Base-by-base conservation (phyloP, 192 early-diverging fungal genomes). In the Haplosporangium gracile region DNA sequence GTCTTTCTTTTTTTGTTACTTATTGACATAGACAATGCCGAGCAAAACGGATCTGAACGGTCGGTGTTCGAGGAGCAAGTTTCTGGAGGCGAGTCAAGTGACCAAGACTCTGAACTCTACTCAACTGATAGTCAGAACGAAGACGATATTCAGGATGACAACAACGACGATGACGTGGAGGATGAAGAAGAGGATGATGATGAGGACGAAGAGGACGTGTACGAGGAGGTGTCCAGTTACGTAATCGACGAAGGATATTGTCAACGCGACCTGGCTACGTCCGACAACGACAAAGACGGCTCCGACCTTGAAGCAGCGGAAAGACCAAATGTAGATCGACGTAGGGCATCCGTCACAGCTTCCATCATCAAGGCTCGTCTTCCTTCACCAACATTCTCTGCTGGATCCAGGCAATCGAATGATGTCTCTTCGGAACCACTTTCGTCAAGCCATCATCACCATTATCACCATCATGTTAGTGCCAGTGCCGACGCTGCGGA, bases 341-440 rank as follows among this genome's bases (percentile, higher is more conserved):
- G 10, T 42, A 42, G 63, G 9, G 0, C 57, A 22, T 26, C 57
- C 49, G 20, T 68, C 45, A 20, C 49, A 24, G 26, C 39, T 5
- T 60, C 63, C 5, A 29, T 63, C 13, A 74, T 34, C 40, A 75
- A 72, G 13, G 57, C 63, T 18, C 78, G 81, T 11, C 55, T 86
- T 34, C 84, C 84, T 42, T 86, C 84, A 16, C 84, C 79, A 24
- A 49, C 78, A 16, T 86, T 81, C 51, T 86, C 79, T 26, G 29
- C 73, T 16, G 51, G 47, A 1, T 78, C 84, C 43, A 2, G 2
- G 4, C 72, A 63, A 29, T 74, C 74, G 15, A 70, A 75, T 5
- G 53, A 74, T 65, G 29, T 65, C 26, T 2, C 60, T 29, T 15
- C 11, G 10, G 60, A 65, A 13, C 29, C 60, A 32, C 13, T 29